Conservation (phyloP, 257 asterid genomes). For the Oldenlandia corymbosa region DNA sequence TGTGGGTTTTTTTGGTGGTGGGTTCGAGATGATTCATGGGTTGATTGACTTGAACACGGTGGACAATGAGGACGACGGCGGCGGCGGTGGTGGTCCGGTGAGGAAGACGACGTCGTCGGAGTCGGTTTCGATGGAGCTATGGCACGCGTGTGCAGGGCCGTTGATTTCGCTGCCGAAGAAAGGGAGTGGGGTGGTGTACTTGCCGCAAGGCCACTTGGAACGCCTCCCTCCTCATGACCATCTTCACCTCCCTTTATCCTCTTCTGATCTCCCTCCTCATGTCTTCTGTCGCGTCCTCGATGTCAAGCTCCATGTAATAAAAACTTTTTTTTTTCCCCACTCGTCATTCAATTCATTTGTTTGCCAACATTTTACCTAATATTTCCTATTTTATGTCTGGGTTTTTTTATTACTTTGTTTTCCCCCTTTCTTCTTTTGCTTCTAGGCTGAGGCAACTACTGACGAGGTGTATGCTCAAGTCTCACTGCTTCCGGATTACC, state of each 20-base stretch:
- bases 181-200: conserved; percentile 76
- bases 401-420: not conserved
- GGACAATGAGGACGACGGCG: conserved; percentile 46
- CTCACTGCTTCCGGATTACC: conserved; percentile 69
- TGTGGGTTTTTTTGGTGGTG: conserved; percentile 58
- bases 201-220: conserved; percentile 92
- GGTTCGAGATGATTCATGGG: conserved; percentile 38
- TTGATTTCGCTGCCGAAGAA: conserved; percentile 83
- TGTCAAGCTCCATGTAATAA: conserved; percentile 71
- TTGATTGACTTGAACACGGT: conserved; percentile 73
- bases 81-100: conserved; percentile 20
- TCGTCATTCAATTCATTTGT: no score
- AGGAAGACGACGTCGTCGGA: conserved; percentile 27
- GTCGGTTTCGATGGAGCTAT: conserved; percentile 86
- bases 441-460: conserved; percentile 72
- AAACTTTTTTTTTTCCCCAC: not conserved
- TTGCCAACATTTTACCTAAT: no score
- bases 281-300: conserved; percentile 89
- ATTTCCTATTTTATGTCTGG: no score
- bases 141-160: conserved; percentile 99
- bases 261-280: conserved; percentile 65
- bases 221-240: conserved; percentile 58
- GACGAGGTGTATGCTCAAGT: conserved; percentile 94
- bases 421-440: not conserved
- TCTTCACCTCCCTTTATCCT: conserved; percentile 28